phyloP scores from a whole-genome alignment of 257 asterid genomes.

The Linderniella brevidens region DNA sequence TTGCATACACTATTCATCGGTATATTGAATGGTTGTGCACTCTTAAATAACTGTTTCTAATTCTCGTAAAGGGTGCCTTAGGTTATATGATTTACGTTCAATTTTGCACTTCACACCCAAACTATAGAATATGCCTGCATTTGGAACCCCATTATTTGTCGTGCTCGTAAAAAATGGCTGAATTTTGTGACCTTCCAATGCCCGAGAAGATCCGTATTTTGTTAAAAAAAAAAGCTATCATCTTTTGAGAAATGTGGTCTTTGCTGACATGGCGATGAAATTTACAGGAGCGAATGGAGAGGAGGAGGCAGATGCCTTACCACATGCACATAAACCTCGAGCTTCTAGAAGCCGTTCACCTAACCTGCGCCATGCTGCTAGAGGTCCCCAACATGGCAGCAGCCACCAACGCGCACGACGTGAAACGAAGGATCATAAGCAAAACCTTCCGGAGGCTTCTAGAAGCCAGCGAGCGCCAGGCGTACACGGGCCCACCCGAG shows the following conservation, averaged over 20 bases:
- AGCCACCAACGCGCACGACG: slow-evolving; percentile 67
- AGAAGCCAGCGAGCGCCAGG: slow-evolving; percentile 75
- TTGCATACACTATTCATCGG: too few relatives aligned
- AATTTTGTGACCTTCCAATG: too few relatives aligned
- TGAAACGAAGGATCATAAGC: slow-evolving; percentile 73
- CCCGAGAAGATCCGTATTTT: too few relatives aligned
- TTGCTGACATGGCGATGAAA: neutral
- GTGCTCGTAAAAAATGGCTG: too few relatives aligned
- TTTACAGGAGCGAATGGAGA: slow-evolving; percentile 74
- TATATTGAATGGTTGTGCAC: too few relatives aligned
- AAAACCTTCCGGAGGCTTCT: slow-evolving; percentile 66
- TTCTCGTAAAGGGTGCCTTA: too few relatives aligned
- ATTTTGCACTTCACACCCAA: too few relatives aligned
- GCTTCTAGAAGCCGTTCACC: slow-evolving; percentile 95
- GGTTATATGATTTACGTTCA: too few relatives aligned
- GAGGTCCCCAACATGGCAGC: slow-evolving; percentile 99
- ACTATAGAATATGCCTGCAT: too few relatives aligned
- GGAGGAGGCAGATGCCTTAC: slow-evolving; percentile 97
- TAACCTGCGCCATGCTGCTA: slow-evolving; percentile 77
- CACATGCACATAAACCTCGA: slow-evolving; percentile 97
- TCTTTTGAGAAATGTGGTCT: neutral
- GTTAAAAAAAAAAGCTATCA: neutral
- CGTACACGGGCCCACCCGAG: slow-evolving; percentile 90
- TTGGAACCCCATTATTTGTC: too few relatives aligned
- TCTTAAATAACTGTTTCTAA: too few relatives aligned